Base-by-base conservation (phyloP, 2,329 filamentous ascomycete species). In the Claviceps capensis region DNA sequence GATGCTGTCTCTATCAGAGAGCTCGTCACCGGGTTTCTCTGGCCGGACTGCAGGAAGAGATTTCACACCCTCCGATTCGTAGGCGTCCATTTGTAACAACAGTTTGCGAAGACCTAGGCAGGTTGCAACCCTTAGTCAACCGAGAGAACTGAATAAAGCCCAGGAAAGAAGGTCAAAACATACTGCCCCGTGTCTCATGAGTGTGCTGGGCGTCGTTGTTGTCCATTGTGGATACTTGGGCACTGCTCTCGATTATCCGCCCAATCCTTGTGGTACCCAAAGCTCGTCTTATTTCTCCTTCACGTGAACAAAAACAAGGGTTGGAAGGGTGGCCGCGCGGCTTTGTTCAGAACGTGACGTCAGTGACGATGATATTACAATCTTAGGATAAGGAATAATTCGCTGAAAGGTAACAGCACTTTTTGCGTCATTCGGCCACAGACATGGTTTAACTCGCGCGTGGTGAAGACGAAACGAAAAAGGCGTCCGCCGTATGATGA, bases 101-200 rank as follows among this genome's bases (percentile, higher is more conserved):
- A 40, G 46, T 22, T 13, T 40, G 8, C 36, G 49, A 30, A 46
- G 17, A 38, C 36, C 49, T 51, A 8, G n/a, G 26, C 16, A 22
- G 4, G 4, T 26, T 26, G 9, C 30, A 34, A 11, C 30, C 30
- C 30, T 34, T 4, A 34, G 30, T 34, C 4, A 34, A 34, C 11
- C 30, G 30, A 34, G 9, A 8, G 11, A 45, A 45, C 23, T 7
- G n/a, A 26, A 26, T n/a, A 43, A 22, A 43, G 7, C 4, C 19
- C 8, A n/a, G 41, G 14, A 43, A 43, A 43, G 11, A 5, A 43
- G 9, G 19, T 16, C 19, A n/a, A 44, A 44, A 46, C 49, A 38
- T 47, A 51, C 49, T 51, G 34, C 17, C 23, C 6, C 49, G 49
- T 41, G 49, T 51, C 43, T 47, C 49, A n/a, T 51, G 36, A 5